phyloP scores from a whole-genome alignment of 257 asterid genomes.

The Echium plantagineum region DNA sequence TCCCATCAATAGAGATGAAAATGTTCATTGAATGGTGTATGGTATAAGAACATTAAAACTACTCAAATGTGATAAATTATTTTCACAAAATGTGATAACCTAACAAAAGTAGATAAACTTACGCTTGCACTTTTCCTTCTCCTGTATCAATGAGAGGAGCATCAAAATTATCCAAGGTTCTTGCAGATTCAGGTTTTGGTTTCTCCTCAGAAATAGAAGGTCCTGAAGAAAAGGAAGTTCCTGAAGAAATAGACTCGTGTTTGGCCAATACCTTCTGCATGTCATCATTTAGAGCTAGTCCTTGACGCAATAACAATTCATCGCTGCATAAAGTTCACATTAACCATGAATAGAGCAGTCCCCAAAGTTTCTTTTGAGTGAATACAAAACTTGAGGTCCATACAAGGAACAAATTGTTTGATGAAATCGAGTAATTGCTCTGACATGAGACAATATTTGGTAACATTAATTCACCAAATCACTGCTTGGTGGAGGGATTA shows the following conservation, averaged over 20 bases:
- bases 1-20: neutral
- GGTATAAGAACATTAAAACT: neutral
- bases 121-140: slow-evolving; percentile 56
- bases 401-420: neutral
- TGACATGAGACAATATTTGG: neutral
- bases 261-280: slow-evolving; percentile 86
- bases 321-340: slow-evolving; percentile 44
- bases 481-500: neutral
- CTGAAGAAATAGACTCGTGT: slow-evolving; percentile 80
- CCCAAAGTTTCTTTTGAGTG: neutral
- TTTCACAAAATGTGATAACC: neutral
- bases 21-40: neutral
- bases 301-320: slow-evolving; percentile 86
- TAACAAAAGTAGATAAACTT: slow-evolving; percentile 17
- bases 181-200: slow-evolving; percentile 42
- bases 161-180: slow-evolving; percentile 43
- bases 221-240: slow-evolving; percentile 72
- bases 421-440: neutral
- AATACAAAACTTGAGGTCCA: neutral
- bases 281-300: slow-evolving; percentile 84
- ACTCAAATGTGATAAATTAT: slow-evolving; percentile 10
- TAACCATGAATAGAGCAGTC: neutral
- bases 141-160: slow-evolving; percentile 78
- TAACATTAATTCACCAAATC: neutral
- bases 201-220: slow-evolving; percentile 38